These are phyloP conservation scores for Saccharum officinarum DNA, from an alignment of 176 grass and related monocot genomes.

Conservation along the genomic window DNA sequence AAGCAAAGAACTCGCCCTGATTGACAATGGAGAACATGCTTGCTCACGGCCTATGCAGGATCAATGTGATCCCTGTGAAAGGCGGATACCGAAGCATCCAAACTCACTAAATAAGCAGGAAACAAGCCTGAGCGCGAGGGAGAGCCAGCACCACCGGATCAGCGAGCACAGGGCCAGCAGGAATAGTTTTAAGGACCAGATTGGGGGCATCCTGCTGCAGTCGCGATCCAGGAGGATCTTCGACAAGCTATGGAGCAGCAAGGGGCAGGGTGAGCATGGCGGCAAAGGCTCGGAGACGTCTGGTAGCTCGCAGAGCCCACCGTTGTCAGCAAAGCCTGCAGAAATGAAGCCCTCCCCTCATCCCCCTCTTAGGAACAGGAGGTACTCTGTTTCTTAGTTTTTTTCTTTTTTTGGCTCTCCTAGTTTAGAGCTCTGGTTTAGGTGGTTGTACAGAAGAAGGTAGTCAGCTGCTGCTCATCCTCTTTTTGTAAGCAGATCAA, in stretches of 20 bases:
- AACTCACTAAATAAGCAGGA: conserved; percentile 54
- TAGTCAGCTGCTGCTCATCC: conserved; percentile 29
- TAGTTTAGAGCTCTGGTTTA: conserved; percentile 55
- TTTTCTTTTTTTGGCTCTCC: background rate
- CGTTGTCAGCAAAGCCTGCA: conserved; percentile 53
- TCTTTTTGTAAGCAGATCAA: conserved; percentile 48
- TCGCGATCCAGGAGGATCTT: conserved; percentile 89
- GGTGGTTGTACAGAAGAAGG: conserved; percentile 63
- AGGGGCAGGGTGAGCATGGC: conserved; percentile 63
- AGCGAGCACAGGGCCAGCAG: conserved; percentile 52
- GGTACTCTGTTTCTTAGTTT: conserved; percentile 81
- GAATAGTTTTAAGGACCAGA: conserved; percentile 62
- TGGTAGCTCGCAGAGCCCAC: conserved; percentile 85
- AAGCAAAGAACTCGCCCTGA: conserved; percentile 29
- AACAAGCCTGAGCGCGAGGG: conserved; percentile 40
- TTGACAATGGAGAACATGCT: conserved; percentile 10
- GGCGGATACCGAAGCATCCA: conserved; percentile 45
- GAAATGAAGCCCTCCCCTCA: conserved; percentile 61
- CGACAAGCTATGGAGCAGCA: conserved; percentile 80
- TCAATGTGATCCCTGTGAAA: conserved; percentile 41
- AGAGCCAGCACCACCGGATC: conserved; percentile 37
- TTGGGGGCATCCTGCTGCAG: conserved; percentile 54
- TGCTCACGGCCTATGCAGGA: conserved; percentile 31
- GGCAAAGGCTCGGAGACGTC: conserved; percentile 84
- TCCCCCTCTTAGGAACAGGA: conserved; percentile 68